Conservation (phyloP, 495 filamentous ascomycete species). For the Podospora bellae-mahoneyi region DNA sequence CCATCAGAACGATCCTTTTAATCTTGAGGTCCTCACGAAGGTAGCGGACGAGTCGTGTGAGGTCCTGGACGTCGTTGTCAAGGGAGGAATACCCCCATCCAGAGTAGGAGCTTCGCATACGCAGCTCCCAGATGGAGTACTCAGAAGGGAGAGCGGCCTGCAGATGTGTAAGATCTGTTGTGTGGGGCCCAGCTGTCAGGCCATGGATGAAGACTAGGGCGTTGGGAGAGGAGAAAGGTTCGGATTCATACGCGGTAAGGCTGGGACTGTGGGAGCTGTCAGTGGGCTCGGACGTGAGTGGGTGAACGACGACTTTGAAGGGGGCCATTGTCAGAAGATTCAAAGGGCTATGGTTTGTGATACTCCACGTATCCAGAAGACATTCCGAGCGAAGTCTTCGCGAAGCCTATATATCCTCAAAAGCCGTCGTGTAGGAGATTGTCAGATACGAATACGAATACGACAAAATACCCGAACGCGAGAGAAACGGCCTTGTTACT, state of each 20-base stretch:
- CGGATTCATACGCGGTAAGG: conserved; percentile 37
- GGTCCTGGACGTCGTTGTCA: conserved; percentile 64
- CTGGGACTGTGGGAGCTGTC: conserved; percentile 3
- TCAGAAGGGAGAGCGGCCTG: conserved; percentile 33
- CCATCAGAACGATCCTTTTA: conserved; percentile 13
- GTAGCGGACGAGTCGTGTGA: conserved; percentile 66
- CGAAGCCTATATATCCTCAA: no score
- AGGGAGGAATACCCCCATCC: conserved; percentile 74
- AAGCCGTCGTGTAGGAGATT: not conserved
- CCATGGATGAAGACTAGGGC: conserved; percentile 79
- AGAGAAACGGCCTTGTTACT: not conserved
- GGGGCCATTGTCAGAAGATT: not conserved
- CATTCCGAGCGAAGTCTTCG: no score
- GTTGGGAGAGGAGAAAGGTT: conserved; percentile 44
- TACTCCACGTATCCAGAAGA: no score
- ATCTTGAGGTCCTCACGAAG: conserved; percentile 42
- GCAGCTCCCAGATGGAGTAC: conserved; percentile 40
- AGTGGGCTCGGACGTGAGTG: conserved; percentile 16
- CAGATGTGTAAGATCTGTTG: conserved; percentile 3
- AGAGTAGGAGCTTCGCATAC: conserved; percentile 52
- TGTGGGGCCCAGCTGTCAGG: conserved; percentile 66
- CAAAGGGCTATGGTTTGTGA: not conserved
- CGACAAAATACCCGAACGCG: not conserved
- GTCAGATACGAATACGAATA: not conserved
- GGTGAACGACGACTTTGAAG: conserved; percentile 35